Conservation (phyloP, 768 basidiomycete species). For the Russula sp. region DNA sequence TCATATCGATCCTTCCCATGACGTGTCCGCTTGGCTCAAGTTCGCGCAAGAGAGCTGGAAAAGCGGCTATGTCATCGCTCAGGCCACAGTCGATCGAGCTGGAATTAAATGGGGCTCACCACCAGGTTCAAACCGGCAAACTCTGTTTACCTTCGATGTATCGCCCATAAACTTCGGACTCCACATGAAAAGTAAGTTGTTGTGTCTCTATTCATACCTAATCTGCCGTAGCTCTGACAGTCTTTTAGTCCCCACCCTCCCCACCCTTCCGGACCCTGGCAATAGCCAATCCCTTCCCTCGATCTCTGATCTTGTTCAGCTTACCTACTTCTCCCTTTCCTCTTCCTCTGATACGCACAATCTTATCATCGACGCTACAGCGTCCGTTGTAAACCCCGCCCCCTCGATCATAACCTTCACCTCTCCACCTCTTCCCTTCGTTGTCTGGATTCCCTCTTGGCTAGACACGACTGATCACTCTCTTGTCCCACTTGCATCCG, state of each 20-base stretch:
- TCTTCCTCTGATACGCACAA: constrained; percentile 32
- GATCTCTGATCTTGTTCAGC: constrained; percentile 50
- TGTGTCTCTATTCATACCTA: background rate
- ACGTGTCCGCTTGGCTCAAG: constrained; percentile 13
- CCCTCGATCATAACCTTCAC: constrained; percentile 44
- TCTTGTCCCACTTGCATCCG: constrained; percentile 44
- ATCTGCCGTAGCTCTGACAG: constrained; percentile 15
- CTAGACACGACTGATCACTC: constrained; percentile 17
- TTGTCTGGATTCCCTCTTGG: constrained; percentile 41
- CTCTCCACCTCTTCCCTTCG: constrained; percentile 54
- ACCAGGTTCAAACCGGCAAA: constrained; percentile 9
- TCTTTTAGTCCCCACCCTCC: constrained; percentile 50
- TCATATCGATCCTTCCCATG: constrained; percentile 10
- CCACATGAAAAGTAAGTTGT: constrained; percentile 44
- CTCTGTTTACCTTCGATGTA: background rate
- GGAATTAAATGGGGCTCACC: constrained; percentile 3
- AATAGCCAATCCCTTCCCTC: constrained; percentile 43
- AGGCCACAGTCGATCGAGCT: background rate
- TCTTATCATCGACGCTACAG: constrained; percentile 36
- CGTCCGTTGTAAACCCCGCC: constrained; percentile 51
- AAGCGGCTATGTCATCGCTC: constrained; percentile 1
- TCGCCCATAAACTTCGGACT: constrained; percentile 26
- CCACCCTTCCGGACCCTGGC: constrained; percentile 59
- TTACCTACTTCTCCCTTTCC: constrained; percentile 47
- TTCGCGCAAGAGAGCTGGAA: constrained; percentile 18